A percentile compares a stretch with the other conserved stretches of the same genome.
phyloP scores from a whole-genome alignment of 2,329 filamentous ascomycete species.

The Alternaria sp. region DNA sequence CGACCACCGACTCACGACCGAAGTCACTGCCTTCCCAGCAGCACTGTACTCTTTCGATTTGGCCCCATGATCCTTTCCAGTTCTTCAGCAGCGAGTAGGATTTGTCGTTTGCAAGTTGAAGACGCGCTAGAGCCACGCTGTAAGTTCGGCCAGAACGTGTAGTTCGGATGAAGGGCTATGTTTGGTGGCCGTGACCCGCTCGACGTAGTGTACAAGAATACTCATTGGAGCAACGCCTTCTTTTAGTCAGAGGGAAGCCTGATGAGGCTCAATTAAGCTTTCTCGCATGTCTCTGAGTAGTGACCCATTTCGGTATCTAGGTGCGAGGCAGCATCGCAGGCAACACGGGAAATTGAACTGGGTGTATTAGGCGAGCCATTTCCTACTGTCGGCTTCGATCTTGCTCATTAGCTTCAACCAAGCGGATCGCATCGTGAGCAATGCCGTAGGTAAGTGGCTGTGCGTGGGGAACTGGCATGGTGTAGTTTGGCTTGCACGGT shows the following conservation, averaged over 20 bases:
- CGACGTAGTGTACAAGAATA: neutral
- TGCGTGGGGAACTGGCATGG: slow-evolving; percentile 7
- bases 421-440: slow-evolving; percentile 5
- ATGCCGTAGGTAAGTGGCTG: slow-evolving; percentile 15
- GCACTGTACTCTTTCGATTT: slow-evolving; percentile 10
- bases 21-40: slow-evolving; percentile 17
- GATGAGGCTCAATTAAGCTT: slow-evolving; percentile 28
- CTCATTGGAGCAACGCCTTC: slow-evolving; percentile 16
- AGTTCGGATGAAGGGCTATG: slow-evolving; percentile 17
- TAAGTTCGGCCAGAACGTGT: slow-evolving; percentile 20
- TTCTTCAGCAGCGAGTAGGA: slow-evolving; percentile 12
- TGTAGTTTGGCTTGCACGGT: slow-evolving; percentile 5
- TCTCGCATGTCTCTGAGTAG: slow-evolving; percentile 12
- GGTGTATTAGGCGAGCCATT: slow-evolving; percentile 21
- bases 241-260: slow-evolving; percentile 19
- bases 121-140: slow-evolving; percentile 14
- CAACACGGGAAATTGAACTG: slow-evolving; percentile 1
- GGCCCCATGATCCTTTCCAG: slow-evolving; percentile 24
- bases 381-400: neutral
- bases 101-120: slow-evolving; percentile 12
- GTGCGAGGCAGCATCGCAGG: slow-evolving; percentile 16
- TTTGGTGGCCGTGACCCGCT: slow-evolving; percentile 16
- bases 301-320: slow-evolving; percentile 19
- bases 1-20: slow-evolving; percentile 6
- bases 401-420: neutral